Base-by-base conservation (phyloP, 2,329 filamentous ascomycete genomes). In the Aspergillus luchuensis region DNA sequence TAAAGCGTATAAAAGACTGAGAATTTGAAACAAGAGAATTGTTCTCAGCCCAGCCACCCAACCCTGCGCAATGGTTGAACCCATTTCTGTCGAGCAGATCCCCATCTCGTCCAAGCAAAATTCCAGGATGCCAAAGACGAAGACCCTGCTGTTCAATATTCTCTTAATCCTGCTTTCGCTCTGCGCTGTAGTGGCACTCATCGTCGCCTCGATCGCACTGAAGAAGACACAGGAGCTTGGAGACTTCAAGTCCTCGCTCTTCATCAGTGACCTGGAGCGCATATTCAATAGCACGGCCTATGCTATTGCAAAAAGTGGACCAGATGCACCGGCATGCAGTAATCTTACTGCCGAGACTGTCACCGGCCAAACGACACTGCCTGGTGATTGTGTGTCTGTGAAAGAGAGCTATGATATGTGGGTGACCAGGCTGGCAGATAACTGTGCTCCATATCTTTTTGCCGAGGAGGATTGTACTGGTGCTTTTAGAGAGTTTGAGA, bases 31-130 rank as follows among this genome's bases (percentile, higher is more conserved):
- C 10, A 11, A 13, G 1, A 33, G 10, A 11, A 5, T 4, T 11
- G 4, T 33, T 5, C 10, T 11, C 2, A 4, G 4, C 10, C 11
- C 10, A 1, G 4, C 4, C 10, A 33, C 11, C 10, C 30, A 13
- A 11, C 10, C 10, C 4, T 13, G 11, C 30, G 4, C 11, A 2
- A 36, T 36, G 33, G 33, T 36, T 15, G 33, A 36, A 11, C 33
- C 0, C 33, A 0, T 36, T 5, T 15, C 11, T 13, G 10, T 36
- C 1, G 33, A 36, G 33, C 33, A 36, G 11, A 13, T 15, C 11
- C 0, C 33, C 1, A 0, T 1, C 11, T 6, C 33, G 0, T 15
- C 11, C 1, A 36, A 13, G 5, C 1, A 5, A 13, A 5, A 36
- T 0, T 36, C 33, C 4, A 0, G 33, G 33, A 36, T 36, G 11